phyloP scores from a whole-genome alignment of 208 protist genomes.

The Trypanosoma theileri region DNA sequence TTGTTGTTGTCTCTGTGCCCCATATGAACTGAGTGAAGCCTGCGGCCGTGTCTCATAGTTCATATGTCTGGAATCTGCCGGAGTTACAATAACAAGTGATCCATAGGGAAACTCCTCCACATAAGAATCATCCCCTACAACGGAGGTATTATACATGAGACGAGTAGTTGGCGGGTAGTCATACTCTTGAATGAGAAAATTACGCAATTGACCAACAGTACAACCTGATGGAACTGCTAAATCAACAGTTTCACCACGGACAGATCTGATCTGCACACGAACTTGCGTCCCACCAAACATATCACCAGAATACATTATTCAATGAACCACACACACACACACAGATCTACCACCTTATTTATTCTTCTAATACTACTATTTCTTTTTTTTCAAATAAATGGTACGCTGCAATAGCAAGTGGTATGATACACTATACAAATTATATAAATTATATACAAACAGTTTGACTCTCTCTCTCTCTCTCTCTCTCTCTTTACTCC shows the following conservation, averaged over 20 bases:
- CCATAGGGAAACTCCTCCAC: conserved; percentile 70
- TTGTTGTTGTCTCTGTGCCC: too few species aligned
- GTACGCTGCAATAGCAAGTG: too few species aligned
- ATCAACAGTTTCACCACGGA: conserved; percentile 73
- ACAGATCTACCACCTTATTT: background rate
- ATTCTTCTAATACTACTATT: background rate
- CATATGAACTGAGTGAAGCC: too few species aligned
- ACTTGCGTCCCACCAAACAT: conserved; percentile 26
- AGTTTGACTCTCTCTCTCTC: background rate
- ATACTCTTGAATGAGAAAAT: conserved; percentile 71
- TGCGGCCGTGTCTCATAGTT: background rate
- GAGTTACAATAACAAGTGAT: conserved; percentile 57
- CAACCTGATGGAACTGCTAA: conserved; percentile 47
- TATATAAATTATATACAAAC: too few species aligned
- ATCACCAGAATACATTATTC: conserved; percentile 43
- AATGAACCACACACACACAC: background rate
- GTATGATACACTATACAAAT: too few species aligned
- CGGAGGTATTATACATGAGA: conserved; percentile 37
- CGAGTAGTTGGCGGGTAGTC: conserved; percentile 52
- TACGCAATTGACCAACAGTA: conserved; percentile 55
- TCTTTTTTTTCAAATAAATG: background rate
- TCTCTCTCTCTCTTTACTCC: background rate
- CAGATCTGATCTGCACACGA: conserved; percentile 60
- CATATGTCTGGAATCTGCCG: conserved; percentile 17
- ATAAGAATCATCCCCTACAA: conserved; percentile 28